These are phyloP conservation scores for Dictyostelium capitatum DNA, from an alignment of 78 protist genomes.

Conservation along the genomic window DNA sequence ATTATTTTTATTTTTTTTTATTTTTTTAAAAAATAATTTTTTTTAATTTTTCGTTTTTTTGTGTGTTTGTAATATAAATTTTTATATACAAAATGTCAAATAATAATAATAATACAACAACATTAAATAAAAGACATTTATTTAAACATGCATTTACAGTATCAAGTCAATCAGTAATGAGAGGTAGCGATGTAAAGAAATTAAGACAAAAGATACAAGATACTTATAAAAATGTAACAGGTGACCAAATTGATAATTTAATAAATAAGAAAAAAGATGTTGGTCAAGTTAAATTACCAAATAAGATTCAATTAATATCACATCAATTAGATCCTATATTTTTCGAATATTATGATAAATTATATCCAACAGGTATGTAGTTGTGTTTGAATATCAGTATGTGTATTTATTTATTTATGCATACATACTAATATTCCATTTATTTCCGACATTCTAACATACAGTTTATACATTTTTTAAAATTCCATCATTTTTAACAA, in stretches of 20 bases:
- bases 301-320: slow-evolving; percentile 12
- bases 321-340: slow-evolving; percentile 47
- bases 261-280: slow-evolving; percentile 45
- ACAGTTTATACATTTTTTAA: slow-evolving; percentile 44
- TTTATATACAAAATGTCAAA: no score
- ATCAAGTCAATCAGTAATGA: slow-evolving; percentile 28
- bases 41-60: no score
- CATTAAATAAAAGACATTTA: slow-evolving; percentile 14
- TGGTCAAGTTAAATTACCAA: slow-evolving; percentile 35
- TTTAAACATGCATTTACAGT: slow-evolving; percentile 44
- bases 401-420: no score
- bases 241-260: slow-evolving; percentile 7
- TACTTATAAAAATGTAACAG: slow-evolving; percentile 7
- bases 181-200: slow-evolving; percentile 47
- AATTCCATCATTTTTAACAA: slow-evolving; percentile 35
- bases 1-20: no score
- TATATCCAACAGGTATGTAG: slow-evolving; percentile 51
- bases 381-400: no score
- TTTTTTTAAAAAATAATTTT: no score
- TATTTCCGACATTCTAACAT: no score
- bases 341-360: slow-evolving; percentile 30
- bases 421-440: no score
- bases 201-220: slow-evolving; percentile 27
- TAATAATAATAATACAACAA: not conserved
- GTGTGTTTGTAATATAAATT: no score